These are phyloP conservation scores for Rhizoclosmatium sp. DNA, from an alignment of 192 early-diverging fungal species.

Conservation along the genomic window DNA sequence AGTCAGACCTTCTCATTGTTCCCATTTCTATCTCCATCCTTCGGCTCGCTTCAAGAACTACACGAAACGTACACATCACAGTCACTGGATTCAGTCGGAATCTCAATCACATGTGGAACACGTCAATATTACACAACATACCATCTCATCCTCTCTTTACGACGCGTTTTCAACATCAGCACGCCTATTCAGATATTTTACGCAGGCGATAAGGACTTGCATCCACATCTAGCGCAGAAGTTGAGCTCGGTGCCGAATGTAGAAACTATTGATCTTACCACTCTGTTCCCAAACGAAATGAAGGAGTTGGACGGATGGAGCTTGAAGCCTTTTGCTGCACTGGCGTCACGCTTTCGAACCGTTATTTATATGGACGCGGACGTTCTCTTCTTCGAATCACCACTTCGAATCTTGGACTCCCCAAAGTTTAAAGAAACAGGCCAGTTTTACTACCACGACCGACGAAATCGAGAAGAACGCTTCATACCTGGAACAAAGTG, in stretches of 20 bases:
- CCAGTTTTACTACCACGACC: conserved; percentile 21
- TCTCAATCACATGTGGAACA: conserved; percentile 22
- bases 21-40: not conserved
- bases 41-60: not conserved
- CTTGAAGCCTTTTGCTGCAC: conserved; percentile 7
- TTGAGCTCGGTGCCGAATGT: not conserved
- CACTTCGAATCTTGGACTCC: not conserved
- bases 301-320: not conserved
- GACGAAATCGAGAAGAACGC: not conserved
- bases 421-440: conserved; percentile 1
- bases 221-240: not conserved
- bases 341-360: conserved; percentile 11
- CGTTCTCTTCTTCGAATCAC: conserved; percentile 4
- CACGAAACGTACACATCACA: not conserved
- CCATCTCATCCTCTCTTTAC: conserved; percentile 18
- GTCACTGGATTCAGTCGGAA: not conserved
- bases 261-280: not conserved
- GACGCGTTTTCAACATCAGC: not conserved
- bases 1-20: not conserved
- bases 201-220: conserved; percentile 3
- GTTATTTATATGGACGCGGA: conserved; percentile 28
- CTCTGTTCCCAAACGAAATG: conserved; percentile 6
- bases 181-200: conserved; percentile 17
- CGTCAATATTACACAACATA: not conserved
- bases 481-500: not conserved